Evolutionary conservation across 2,329 filamentous ascomycete genomes (phyloP).

Genomic region (Aphanoascus verrucosus): DNA sequence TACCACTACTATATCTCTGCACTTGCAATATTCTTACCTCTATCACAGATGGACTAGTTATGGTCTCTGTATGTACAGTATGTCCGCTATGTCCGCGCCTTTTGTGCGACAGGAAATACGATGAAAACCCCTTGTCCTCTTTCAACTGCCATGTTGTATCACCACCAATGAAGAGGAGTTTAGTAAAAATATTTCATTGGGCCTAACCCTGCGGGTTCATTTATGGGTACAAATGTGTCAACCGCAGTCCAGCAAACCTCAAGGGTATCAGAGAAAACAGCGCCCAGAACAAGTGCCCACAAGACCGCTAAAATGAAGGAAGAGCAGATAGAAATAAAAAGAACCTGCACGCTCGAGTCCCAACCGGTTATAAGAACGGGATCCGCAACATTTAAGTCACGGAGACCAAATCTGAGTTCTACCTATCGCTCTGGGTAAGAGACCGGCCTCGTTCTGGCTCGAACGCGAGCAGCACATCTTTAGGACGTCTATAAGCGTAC

Average conservation of each 20-base stretch:
- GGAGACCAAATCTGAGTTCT: background rate
- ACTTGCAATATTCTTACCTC: too few relatives aligned
- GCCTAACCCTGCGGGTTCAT: background rate
- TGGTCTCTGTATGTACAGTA: too few relatives aligned
- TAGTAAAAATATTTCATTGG: constrained; percentile 4
- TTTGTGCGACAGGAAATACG: too few relatives aligned
- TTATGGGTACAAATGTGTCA: background rate
- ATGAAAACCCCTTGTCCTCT: too few relatives aligned
- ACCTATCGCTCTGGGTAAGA: constrained; percentile 10
- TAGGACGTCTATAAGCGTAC: constrained; percentile 63
- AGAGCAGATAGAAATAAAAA: too few relatives aligned
- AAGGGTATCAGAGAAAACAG: too few relatives aligned
- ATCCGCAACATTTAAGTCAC: background rate
- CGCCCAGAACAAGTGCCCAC: too few relatives aligned
- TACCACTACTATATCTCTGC: too few relatives aligned
- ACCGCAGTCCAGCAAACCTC: background rate
- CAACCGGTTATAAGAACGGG: background rate
- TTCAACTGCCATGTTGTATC: background rate
- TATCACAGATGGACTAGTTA: too few relatives aligned
- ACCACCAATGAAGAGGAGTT: background rate
- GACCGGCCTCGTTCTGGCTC: constrained; percentile 26
- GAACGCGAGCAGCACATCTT: constrained; percentile 27
- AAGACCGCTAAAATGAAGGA: too few relatives aligned
- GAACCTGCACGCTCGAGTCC: too few relatives aligned
- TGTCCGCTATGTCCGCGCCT: too few relatives aligned